phyloP scores from a whole-genome alignment of 1,139 yeast genomes.

The Diutina rugosa region DNA sequence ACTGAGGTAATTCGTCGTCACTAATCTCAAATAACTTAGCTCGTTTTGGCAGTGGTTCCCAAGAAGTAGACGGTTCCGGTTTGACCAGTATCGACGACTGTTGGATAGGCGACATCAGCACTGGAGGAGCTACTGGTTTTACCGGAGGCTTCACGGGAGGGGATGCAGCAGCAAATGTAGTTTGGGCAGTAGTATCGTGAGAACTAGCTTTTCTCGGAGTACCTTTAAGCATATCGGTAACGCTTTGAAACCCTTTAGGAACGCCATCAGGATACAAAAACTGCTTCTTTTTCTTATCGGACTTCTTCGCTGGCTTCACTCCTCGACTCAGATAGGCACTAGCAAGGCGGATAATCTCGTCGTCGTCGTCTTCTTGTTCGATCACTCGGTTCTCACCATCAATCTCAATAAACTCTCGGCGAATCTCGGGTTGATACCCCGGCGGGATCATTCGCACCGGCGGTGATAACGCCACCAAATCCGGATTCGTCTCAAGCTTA shows the following conservation, averaged over 20 bases:
- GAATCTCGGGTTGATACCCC: constrained; percentile 39
- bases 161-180: neutral
- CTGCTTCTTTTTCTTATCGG: neutral
- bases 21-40: neutral
- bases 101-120: too few relatives aligned
- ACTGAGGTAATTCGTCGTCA: neutral
- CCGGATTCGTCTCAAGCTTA: constrained; percentile 32
- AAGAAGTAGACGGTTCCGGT: neutral
- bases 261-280: neutral
- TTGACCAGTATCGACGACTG: too few relatives aligned
- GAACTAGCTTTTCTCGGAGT: neutral
- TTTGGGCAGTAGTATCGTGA: neutral
- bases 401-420: constrained; percentile 43
- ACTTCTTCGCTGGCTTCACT: neutral
- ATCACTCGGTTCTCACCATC: constrained; percentile 59
- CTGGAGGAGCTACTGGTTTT: too few relatives aligned
- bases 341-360: constrained; percentile 57
- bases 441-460: constrained; percentile 60
- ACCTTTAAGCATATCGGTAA: neutral
- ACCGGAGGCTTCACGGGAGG: neutral
- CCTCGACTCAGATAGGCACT: constrained; percentile 24
- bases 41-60: neutral
- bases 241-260: neutral
- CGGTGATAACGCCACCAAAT: constrained; percentile 25
- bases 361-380: constrained; percentile 42